These are phyloP conservation scores for Leptographium wingfieldii DNA, from an alignment of 2,329 filamentous ascomycete species.

Conservation along the genomic window DNA sequence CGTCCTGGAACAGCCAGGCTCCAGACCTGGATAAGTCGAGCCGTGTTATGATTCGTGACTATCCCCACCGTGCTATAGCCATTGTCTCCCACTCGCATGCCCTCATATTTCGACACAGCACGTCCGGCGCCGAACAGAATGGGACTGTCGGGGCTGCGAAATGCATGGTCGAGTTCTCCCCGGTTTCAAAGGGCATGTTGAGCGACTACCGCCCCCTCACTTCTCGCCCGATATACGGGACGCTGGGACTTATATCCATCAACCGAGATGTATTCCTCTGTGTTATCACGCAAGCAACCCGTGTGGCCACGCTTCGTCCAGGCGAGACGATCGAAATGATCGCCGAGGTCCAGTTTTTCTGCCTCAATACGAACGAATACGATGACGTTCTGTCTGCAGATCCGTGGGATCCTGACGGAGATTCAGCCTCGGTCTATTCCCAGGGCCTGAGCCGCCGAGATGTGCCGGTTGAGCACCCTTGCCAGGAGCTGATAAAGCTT, in stretches of 20 bases:
- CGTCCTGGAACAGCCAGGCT: constrained; percentile 32
- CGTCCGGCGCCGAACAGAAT: constrained; percentile 51
- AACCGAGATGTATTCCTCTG: constrained; percentile 80
- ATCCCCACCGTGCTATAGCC: constrained; percentile 77
- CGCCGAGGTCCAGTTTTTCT: constrained; percentile 80
- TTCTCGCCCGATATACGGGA: constrained; percentile 66
- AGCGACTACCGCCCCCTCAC: constrained; percentile 66
- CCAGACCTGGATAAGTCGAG: constrained; percentile 49
- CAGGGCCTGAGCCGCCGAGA: constrained; percentile 53
- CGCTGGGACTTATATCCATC: constrained; percentile 75
- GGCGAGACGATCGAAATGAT: constrained; percentile 87
- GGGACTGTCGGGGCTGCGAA: constrained; percentile 35
- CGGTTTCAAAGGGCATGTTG: constrained; percentile 51
- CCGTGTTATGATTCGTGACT: constrained; percentile 73
- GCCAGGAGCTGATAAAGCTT: constrained; percentile 79
- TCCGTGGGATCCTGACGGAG: constrained; percentile 36
- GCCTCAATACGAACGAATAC: constrained; percentile 74
- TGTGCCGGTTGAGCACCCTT: constrained; percentile 69
- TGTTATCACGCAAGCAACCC: constrained; percentile 67
- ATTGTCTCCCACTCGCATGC: constrained; percentile 69
- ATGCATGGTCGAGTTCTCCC: constrained; percentile 82
- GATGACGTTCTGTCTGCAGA: constrained; percentile 58
- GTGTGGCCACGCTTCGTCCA: constrained; percentile 70
- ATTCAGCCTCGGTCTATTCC: constrained; percentile 34
- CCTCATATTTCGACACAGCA: constrained; percentile 72